Evolutionary conservation across 164 flowering plant species (phyloP), one percentile per base, ranked within the genome.

Genomic region (Dillenia suffruticosa): DNA sequence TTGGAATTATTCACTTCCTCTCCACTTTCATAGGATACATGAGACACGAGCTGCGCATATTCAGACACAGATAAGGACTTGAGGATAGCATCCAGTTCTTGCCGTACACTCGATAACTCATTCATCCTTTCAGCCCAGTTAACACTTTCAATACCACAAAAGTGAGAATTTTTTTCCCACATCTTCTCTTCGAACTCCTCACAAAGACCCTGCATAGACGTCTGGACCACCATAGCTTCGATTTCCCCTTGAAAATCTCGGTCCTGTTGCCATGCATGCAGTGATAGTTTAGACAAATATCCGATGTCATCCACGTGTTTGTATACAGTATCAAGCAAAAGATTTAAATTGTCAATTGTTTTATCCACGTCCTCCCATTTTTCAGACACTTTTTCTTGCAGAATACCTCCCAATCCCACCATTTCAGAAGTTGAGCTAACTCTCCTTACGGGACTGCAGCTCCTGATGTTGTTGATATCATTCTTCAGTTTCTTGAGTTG

Each of bases 61-160:
- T 87, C 97, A 63, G 69, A 56, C 58, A 43, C 54, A 15, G 76
- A 68, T 12, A 90, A 60, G 46, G 71, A 76, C 69, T 75, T 87
- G 26, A 74, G 74, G 40, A 85, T 71, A 48, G 72, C 57, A 57
- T 81, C 84, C 47, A 92, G 63, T 53, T 90, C 88, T 54, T 73
- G 70, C 3, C 89, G 81, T 56, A 93, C 63, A 58, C 69, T 64
- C 59, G 90, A 75, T 69, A 51, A 70, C 68, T 77, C 72, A 76
- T 26, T 71, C 69, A 45, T 24, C 5, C 5, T 26, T 26, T 26
- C 32, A 26, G 5, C 5, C 32, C 32, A 26, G 32, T 26, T 26
- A 26, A 26, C 5, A 26, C 32, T 26, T 26, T 26, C 32, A 26
- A 26, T 26, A 26, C 32, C 32, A 26, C 32, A 26, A 26, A 26